Percentiles rank a stretch among this genome's conserved stretches.
These are phyloP conservation scores for Bruguiera parviflora DNA, from an alignment of 345 rosid genomes.

Conservation along the genomic window DNA sequence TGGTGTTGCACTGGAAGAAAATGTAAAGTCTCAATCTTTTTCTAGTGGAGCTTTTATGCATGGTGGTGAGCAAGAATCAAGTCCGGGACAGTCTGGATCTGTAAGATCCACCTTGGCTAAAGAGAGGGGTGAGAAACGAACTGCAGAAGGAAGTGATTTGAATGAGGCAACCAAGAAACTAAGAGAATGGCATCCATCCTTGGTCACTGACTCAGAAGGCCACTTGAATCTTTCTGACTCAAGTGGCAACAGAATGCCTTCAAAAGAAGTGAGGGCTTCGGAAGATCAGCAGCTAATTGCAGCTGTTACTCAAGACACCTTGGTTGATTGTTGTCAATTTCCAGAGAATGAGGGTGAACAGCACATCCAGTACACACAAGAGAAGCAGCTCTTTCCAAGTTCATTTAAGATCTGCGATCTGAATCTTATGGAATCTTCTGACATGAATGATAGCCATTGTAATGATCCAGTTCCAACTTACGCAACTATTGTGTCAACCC, in stretches of 20 bases:
- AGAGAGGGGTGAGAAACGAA: constrained; percentile 70
- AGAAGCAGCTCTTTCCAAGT: constrained; percentile 71
- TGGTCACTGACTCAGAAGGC: constrained; percentile 33
- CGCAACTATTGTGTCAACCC: constrained; percentile 34
- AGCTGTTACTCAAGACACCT: constrained; percentile 28
- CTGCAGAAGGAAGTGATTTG: constrained; percentile 44
- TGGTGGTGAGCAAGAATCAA: constrained; percentile 40
- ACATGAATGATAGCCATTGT: constrained; percentile 49
- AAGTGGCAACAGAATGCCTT: constrained; percentile 24
- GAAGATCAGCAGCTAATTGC: constrained; percentile 26
- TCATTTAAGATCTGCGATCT: constrained; percentile 90
- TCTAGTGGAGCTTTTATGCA: constrained; percentile 41
- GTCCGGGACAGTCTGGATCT: constrained; percentile 35
- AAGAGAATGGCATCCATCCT: constrained; percentile 62
- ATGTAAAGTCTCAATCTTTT: constrained; percentile 61
- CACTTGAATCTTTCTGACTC: constrained; percentile 29
- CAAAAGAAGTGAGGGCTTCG: constrained; percentile 31
- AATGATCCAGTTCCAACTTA: constrained; percentile 36
- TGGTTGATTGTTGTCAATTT: constrained; percentile 28
- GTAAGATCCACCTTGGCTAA: constrained; percentile 51
- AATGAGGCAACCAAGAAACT: constrained; percentile 54
- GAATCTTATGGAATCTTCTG: constrained; percentile 74
- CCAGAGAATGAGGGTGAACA: constrained; percentile 31
- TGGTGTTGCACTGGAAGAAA: constrained; percentile 41
- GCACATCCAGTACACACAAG: constrained; percentile 48